Evolutionary conservation across 2,329 filamentous ascomycete species (phyloP).

Genomic region (Onygenales sp.): DNA sequence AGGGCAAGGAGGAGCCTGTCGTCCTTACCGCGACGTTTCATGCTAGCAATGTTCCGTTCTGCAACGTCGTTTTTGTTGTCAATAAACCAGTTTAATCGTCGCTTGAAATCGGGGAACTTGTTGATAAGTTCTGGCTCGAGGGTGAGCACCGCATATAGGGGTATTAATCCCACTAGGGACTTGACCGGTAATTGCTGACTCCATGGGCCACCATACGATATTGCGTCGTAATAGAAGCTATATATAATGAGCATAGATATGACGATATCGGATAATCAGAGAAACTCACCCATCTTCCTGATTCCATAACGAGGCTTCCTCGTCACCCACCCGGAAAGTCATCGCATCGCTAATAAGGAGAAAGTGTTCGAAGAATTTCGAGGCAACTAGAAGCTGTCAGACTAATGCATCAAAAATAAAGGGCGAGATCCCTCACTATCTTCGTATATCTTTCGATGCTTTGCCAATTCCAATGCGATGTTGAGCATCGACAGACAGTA

Average conservation of each 20-base stretch:
- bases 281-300: conserved; percentile 62
- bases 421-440: conserved; percentile 43
- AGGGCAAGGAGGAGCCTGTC: conserved; percentile 79
- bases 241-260: neutral
- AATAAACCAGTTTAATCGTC: conserved; percentile 87
- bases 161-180: conserved; percentile 87
- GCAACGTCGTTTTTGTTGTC: conserved; percentile 77
- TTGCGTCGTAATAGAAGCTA: conserved; percentile 94
- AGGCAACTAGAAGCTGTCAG: conserved; percentile 52
- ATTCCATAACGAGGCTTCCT: conserved; percentile 86
- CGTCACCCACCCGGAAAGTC: conserved; percentile 65
- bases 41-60: conserved; percentile 89
- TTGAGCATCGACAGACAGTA: conserved; percentile 96
- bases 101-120: conserved; percentile 85
- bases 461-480: conserved; percentile 87
- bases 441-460: conserved; percentile 90
- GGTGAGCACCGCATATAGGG: conserved; percentile 83
- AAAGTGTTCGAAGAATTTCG: conserved; percentile 98
- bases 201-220: conserved; percentile 90
- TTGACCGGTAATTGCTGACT: conserved; percentile 85
- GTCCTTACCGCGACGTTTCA: conserved; percentile 81
- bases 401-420: neutral
- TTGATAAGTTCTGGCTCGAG: conserved; percentile 90
- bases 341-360: conserved; percentile 97
- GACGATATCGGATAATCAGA: neutral